These are phyloP conservation scores for Escallonia rubra DNA, from an alignment of 129 eudicot species.

Conservation along the genomic window DNA sequence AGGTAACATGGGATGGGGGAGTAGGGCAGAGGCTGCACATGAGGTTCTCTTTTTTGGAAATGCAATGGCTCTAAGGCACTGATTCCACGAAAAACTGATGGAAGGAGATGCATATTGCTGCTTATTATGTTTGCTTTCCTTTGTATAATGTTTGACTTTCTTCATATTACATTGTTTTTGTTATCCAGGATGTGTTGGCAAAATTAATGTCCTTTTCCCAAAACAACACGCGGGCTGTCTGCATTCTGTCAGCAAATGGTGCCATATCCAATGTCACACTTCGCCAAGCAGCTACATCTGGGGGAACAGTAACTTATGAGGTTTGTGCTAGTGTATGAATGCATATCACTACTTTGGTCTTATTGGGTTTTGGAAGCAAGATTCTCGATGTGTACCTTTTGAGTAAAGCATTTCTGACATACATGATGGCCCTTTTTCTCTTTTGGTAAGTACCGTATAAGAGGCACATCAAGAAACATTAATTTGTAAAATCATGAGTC, in stretches of 20 bases:
- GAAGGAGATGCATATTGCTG: background rate
- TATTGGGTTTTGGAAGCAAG: background rate
- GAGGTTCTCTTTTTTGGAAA: too few relatives aligned
- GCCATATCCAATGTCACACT: constrained; percentile 55
- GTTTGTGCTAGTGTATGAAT: constrained; percentile 22
- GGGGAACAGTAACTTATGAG: constrained; percentile 59
- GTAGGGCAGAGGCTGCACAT: too few relatives aligned
- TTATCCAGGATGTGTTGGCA: constrained; percentile 38
- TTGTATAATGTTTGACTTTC: background rate
- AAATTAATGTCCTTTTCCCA: constrained; percentile 48
- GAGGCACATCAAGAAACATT: too few relatives aligned
- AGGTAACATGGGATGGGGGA: too few relatives aligned
- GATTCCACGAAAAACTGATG: too few relatives aligned
- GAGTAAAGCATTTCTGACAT: too few relatives aligned
- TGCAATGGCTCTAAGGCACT: too few relatives aligned
- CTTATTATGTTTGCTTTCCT: background rate
- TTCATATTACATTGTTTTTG: constrained; percentile 5
- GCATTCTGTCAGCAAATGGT: constrained; percentile 55
- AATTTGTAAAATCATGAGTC: too few relatives aligned
- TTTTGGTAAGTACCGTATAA: too few relatives aligned
- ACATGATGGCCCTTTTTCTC: too few relatives aligned
- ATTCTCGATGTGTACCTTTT: too few relatives aligned
- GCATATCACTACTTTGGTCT: background rate
- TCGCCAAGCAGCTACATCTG: constrained; percentile 37
- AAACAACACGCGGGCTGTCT: constrained; percentile 38